Percentiles rank a stretch among this genome's conserved stretches.
Conservation (phyloP, 176 grass and related monocot genomes). For the Puya raimondii region DNA sequence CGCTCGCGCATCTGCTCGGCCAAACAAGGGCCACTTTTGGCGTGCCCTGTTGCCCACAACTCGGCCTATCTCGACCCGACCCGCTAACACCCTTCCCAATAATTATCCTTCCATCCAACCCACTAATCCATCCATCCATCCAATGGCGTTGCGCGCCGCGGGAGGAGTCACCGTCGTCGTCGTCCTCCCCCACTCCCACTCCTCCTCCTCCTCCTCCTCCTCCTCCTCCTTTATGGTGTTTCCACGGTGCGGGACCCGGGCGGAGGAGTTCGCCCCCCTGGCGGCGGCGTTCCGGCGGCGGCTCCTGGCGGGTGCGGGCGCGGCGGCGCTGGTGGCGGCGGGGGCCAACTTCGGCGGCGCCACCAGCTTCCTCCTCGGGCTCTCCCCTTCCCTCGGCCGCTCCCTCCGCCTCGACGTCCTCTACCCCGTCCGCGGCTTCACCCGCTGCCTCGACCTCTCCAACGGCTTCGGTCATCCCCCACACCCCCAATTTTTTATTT, state of each 20-base stretch:
- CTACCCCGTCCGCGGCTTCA: constrained; percentile 81
- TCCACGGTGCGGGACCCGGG: constrained; percentile 17
- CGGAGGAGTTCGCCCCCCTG: constrained; percentile 61
- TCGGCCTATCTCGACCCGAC: too few species aligned
- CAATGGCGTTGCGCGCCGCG: neutral
- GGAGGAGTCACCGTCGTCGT: neutral
- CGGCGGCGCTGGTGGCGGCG: constrained; percentile 51
- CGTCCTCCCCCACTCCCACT: neutral
- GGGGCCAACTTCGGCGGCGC: constrained; percentile 79
- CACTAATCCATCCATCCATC: neutral
- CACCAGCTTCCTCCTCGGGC: constrained; percentile 84
- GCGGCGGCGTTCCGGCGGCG: constrained; percentile 65
- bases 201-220: neutral
- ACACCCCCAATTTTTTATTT: neutral
- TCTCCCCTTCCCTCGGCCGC: constrained; percentile 61
- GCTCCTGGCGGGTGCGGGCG: constrained; percentile 40
- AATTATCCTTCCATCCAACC: neutral
- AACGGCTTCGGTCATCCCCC: constrained; percentile 52
- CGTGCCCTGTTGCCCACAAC: too few species aligned
- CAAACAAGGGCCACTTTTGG: too few species aligned
- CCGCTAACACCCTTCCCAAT: neutral
- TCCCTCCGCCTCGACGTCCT: constrained; percentile 71
- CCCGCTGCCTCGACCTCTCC: constrained; percentile 65
- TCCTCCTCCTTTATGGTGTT: constrained; percentile 18
- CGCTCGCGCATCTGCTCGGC: too few species aligned